Evolutionary conservation across 306 rosid species (phyloP).

Genomic region (Inga laurina): DNA sequence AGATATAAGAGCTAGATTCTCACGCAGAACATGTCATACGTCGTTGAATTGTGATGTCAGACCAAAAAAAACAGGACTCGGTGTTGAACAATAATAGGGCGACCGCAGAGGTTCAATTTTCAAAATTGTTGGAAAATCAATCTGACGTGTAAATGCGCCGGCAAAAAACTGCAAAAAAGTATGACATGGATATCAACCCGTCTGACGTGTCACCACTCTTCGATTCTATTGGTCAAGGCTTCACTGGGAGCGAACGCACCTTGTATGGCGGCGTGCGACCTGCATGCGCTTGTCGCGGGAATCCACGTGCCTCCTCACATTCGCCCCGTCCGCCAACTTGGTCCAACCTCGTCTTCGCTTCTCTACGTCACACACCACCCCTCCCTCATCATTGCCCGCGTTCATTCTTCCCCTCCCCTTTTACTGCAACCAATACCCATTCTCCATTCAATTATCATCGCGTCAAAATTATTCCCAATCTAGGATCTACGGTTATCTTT

Average conservation of each 20-base stretch:
- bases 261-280: conserved; percentile 28
- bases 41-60: too few relatives aligned
- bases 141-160: background rate
- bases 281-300: conserved; percentile 50
- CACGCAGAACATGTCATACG: too few relatives aligned
- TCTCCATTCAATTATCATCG: background rate
- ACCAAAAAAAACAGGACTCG: too few relatives aligned
- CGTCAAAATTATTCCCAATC: background rate
- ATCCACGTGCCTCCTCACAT: conserved; percentile 29
- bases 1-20: too few relatives aligned
- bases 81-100: too few relatives aligned
- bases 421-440: background rate
- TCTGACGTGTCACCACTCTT: conserved; percentile 27
- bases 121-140: background rate
- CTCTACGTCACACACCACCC: conserved; percentile 25
- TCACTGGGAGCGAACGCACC: conserved; percentile 28
- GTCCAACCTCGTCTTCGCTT: background rate
- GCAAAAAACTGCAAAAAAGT: background rate
- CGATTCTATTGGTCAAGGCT: conserved; percentile 28
- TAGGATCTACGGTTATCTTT: background rate
- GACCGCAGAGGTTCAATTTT: too few relatives aligned
- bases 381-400: background rate
- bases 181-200: background rate
- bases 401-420: too few relatives aligned
- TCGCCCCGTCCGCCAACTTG: background rate